Evolutionary conservation across 495 filamentous ascomycete genomes (phyloP).

Genomic region (Amniculicola lignicola): DNA sequence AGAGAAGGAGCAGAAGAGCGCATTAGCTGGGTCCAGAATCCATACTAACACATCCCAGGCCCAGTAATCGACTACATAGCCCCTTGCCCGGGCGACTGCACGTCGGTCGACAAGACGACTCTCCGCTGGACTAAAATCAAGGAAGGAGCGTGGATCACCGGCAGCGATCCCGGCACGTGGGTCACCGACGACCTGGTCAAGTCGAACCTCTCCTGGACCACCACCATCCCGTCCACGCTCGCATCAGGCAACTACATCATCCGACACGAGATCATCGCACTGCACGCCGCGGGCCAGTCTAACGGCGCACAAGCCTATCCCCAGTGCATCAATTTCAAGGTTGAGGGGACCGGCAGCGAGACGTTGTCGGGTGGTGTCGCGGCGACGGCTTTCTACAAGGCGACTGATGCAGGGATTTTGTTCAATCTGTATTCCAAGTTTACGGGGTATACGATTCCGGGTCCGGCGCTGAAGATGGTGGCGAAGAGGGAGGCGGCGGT

Average conservation of each 20-base stretch:
- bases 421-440: conserved; percentile 30
- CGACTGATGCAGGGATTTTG: conserved; percentile 27
- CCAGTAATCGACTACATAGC: conserved; percentile 35
- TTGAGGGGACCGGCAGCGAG: conserved; percentile 18
- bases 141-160: conserved; percentile 32
- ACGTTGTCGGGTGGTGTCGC: conserved; percentile 14
- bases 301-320: conserved; percentile 37
- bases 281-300: conserved; percentile 24
- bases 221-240: conserved; percentile 24
- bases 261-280: conserved; percentile 36
- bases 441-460: conserved; percentile 38
- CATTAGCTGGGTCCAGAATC: no score
- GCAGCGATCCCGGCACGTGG: conserved; percentile 27
- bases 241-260: conserved; percentile 34
- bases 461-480: conserved; percentile 30
- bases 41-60: conserved; percentile 8
- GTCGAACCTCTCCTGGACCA: conserved; percentile 30
- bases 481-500: conserved; percentile 4
- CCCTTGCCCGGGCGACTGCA: conserved; percentile 28
- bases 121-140: conserved; percentile 46
- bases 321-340: conserved; percentile 34
- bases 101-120: conserved; percentile 33
- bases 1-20: no score
- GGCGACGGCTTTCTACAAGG: conserved; percentile 27
- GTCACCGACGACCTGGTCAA: conserved; percentile 33